phyloP scores from a whole-genome alignment of 2,329 filamentous ascomycete species.

The Ascochyta fabae region DNA sequence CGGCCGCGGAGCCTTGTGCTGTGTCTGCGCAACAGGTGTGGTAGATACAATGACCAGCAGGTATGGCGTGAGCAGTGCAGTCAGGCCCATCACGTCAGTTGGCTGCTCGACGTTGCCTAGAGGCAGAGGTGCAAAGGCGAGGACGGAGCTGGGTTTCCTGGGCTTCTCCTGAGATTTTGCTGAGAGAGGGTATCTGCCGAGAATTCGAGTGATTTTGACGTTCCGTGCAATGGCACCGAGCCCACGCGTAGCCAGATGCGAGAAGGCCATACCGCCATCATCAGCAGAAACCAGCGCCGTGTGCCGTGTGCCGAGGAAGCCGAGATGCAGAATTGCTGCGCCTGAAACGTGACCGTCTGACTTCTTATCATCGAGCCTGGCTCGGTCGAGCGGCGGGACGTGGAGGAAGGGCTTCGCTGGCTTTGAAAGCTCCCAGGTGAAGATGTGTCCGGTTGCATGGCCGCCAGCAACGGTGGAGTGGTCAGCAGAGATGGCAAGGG shows the following conservation, averaged over 20 bases:
- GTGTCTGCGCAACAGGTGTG: constrained; percentile 92
- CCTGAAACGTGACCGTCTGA: constrained; percentile 82
- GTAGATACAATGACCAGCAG: constrained; percentile 96
- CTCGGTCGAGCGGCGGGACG: constrained; percentile 76
- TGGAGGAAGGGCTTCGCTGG: constrained; percentile 87
- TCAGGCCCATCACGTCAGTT: constrained; percentile 86
- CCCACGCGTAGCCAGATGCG: constrained; percentile 90
- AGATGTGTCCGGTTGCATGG: constrained; percentile 88
- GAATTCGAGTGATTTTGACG: constrained; percentile 86
- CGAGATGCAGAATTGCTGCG: constrained; percentile 84
- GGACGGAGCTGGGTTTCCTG: constrained; percentile 89
- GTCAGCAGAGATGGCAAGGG: constrained; percentile 90
- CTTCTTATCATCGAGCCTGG: constrained; percentile 69
- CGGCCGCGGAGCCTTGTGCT: constrained; percentile 89
- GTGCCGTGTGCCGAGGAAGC: constrained; percentile 90
- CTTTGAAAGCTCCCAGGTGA: constrained; percentile 91
- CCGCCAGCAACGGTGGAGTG: constrained; percentile 90
- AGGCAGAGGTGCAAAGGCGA: constrained; percentile 88
- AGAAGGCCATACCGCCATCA: constrained; percentile 96
- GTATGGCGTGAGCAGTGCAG: constrained; percentile 95
- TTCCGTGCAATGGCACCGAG: constrained; percentile 83
- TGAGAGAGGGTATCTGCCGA: constrained; percentile 86
- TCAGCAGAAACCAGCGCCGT: constrained; percentile 96
- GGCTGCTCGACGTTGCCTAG: constrained; percentile 91
- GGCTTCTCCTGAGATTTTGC: constrained; percentile 67